Evolutionary conservation across 495 filamentous ascomycete genomes (phyloP), one percentile per base, ranked within the genome.

Genomic region (Aspergillus baeticus): DNA sequence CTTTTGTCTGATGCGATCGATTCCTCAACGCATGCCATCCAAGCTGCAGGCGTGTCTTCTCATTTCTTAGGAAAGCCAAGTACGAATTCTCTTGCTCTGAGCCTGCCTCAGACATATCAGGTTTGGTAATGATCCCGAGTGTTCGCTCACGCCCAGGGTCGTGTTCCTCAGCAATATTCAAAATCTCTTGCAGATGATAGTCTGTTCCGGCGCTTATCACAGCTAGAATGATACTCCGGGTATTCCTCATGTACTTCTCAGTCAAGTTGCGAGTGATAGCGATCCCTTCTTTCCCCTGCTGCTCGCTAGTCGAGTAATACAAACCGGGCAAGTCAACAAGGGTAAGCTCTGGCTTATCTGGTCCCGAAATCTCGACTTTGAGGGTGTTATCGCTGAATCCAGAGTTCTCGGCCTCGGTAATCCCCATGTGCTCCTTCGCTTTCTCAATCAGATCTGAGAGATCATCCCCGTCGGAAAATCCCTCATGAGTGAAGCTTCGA

Each of bases 271-370:
- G 63, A 10, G 88, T 80, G 4, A 86, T 67, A 2, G 63, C 47
- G 1, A 78, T 76, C 1, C 70, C 71, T 21, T 63, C 34, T 1
- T n/a, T 39, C 0, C 34, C 53, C 45, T 72, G 70, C 0, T 68
- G 58, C 6, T 71, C 72, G 3, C 72, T 81, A 0, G 59, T 69
- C 0, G 77, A 67, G 22, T 77, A 72, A 51, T 81, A 84, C 5
- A 89, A 68, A 0, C 86, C 85, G 0, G 87, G 86, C 10, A 89
- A 73, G 56, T 91, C 86, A 3, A 91, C 84, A 0, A 90, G 60
- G 0, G 81, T 87, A 6, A 92, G 68, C 13, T 88, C 81, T 1
- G 82, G 81, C 17, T 80, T 63, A 20, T 75, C 68, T 0, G 87
- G 87, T 0, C 82, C 83, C 1, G 63, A 68, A 5, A 90, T 83